phyloP scores from a whole-genome alignment of 805 yeast species.

The Cyberlindnera xylosilytica region DNA sequence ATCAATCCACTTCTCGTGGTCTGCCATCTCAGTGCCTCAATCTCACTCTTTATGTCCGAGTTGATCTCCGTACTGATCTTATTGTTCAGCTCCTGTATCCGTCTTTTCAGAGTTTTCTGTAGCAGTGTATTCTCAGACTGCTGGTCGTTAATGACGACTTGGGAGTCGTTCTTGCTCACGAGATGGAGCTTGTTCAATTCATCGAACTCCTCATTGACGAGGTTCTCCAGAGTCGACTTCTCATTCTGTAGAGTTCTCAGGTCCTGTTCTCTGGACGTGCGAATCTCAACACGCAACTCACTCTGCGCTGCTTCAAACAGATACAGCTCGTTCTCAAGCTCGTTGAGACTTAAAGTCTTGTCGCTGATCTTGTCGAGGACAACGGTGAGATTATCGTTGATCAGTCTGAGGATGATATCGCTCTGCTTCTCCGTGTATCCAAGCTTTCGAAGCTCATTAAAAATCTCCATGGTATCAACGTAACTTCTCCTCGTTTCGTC shows the following conservation, averaged over 20 bases:
- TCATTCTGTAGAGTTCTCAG: conserved; percentile 63
- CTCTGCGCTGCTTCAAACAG: conserved; percentile 90
- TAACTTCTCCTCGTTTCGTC: conserved; percentile 12
- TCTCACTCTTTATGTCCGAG: conserved; percentile 79
- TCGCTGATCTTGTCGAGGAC: conserved; percentile 32
- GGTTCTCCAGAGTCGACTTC: conserved; percentile 67
- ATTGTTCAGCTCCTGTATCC: conserved; percentile 79
- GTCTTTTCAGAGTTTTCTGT: conserved; percentile 62
- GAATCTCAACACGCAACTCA: conserved; percentile 77
- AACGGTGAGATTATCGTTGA: conserved; percentile 33
- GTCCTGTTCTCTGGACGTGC: conserved; percentile 66
- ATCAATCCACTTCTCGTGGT: conserved; percentile 84
- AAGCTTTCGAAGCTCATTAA: conserved; percentile 45
- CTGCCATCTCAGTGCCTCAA: conserved; percentile 90
- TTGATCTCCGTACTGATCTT: conserved; percentile 79
- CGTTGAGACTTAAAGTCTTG: conserved; percentile 45
- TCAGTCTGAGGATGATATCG: conserved; percentile 48
- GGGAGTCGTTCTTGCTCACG: conserved; percentile 67
- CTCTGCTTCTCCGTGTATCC: conserved; percentile 66
- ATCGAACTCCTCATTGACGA: conserved; percentile 69
- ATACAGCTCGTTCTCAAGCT: conserved; percentile 83
- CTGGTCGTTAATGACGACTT: conserved; percentile 82
- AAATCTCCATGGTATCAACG: conserved; percentile 65
- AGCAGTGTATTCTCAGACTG: conserved; percentile 78
- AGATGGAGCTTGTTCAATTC: conserved; percentile 64